phyloP scores from a whole-genome alignment of 306 rosid genomes.

The Acacia confusa region DNA sequence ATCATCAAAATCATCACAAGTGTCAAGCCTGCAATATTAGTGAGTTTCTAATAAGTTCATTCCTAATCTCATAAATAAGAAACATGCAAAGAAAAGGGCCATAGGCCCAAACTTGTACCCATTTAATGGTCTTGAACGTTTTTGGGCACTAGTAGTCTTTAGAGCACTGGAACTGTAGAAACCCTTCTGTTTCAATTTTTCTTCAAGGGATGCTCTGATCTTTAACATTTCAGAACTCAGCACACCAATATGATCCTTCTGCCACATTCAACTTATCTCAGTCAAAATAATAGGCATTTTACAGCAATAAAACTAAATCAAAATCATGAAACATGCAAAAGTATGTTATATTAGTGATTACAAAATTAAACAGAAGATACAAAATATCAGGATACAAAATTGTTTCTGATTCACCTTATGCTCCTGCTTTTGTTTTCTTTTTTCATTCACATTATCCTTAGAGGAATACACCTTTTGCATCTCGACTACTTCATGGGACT shows the following conservation, averaged over 20 bases:
- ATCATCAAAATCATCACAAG: slow-evolving; percentile 81
- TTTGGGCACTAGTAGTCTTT: slow-evolving; percentile 47
- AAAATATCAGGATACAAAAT: neutral
- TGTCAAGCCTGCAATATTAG: slow-evolving; percentile 61
- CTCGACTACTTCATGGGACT: slow-evolving; percentile 34
- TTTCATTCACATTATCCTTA: slow-evolving; percentile 48
- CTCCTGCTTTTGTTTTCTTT: slow-evolving; percentile 50
- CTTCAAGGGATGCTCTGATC: slow-evolving; percentile 81
- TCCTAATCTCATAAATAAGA: slow-evolving; percentile 4
- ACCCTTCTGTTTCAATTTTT: slow-evolving; percentile 75
- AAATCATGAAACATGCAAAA: neutral
- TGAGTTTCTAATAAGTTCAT: slow-evolving; percentile 33
- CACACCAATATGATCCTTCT: slow-evolving; percentile 58
- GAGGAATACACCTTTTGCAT: slow-evolving; percentile 41
- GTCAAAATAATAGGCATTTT: slow-evolving; percentile 26
- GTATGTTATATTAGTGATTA: slow-evolving; percentile 1
- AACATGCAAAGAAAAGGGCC: slow-evolving; percentile 14
- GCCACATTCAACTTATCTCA: slow-evolving; percentile 36
- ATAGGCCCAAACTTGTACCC: slow-evolving; percentile 51
- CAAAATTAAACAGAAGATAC: slow-evolving; percentile 1
- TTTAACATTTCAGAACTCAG: slow-evolving; percentile 83
- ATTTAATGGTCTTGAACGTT: slow-evolving; percentile 59
- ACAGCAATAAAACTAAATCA: slow-evolving; percentile 11
- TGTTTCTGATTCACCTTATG: slow-evolving; percentile 53
- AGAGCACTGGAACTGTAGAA: slow-evolving; percentile 49